Evolutionary conservation across 768 basidiomycete genomes (phyloP), one percentile per base, ranked within the genome.

Genomic region (Termitomyces sp.): DNA sequence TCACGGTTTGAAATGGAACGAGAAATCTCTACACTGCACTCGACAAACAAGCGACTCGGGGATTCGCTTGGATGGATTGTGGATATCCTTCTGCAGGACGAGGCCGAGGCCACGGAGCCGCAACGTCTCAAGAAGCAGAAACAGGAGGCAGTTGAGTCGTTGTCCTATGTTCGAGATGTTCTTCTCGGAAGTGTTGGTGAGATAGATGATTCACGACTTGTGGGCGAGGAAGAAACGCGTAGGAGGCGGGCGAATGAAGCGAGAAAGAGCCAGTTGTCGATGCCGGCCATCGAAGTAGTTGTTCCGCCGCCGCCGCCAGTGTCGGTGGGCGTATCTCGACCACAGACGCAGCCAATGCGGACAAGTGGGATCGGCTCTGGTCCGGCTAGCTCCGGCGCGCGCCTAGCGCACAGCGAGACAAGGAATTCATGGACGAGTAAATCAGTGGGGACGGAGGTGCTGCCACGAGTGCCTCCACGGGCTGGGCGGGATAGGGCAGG

Each of bases 91-190:
- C 68, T 87, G 23, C 82, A 81, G 60, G 84, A 85, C 59, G 79
- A 79, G 59, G 67, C 70, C 42, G 72, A 73, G 32, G 72, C 73
- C 12, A 63, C 72, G 53, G 76, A 79, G 42, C 64, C 69, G 25
- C 72, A 72, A 60, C 69, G 72, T 55, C 62, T 76, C 61, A 66
- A 72, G 57, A 72, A 67, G 41, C 75, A 80, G 57, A 79, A 76
- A 63, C 72, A 73, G 37, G 88, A 91, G 67, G 88, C 91, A 0
- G 66, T 94, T 48, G 88, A 91, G 64, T 84, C 85, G 11, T 72
- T 94, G 39, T 77, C 87, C 11, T 89, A 92, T 69, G 85, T 91
- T 55, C 78, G 88, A 59, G 91, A 92, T 61, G 76, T 91, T 16
- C 72, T 94, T 40, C 76, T 80, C 58, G 81, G 83, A 35, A 75